Evolutionary conservation across 2,329 filamentous ascomycete species (phyloP).

Genomic region (Fusarium veterinarium): DNA sequence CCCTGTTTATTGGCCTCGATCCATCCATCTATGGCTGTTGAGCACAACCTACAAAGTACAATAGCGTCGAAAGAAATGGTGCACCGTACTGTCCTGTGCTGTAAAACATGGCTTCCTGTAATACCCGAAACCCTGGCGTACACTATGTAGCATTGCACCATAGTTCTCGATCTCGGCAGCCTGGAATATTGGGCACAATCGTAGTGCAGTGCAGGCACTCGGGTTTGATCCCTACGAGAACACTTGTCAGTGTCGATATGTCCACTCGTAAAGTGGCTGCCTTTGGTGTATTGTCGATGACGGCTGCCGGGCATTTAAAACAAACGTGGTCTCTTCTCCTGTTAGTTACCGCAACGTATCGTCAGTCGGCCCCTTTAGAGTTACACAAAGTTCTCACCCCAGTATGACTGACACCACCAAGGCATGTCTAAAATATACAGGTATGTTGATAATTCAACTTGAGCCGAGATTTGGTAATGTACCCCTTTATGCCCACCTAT

Average conservation of each 20-base stretch:
- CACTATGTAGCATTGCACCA: background rate
- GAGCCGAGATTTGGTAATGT: background rate
- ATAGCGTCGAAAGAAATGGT: background rate
- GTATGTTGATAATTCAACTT: background rate
- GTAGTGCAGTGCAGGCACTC: background rate
- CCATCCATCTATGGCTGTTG: background rate
- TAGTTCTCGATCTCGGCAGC: slow-evolving; percentile 1
- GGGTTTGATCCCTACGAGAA: background rate
- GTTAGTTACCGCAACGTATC: background rate
- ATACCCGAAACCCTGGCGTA: background rate
- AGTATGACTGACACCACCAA: background rate
- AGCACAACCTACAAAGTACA: background rate
- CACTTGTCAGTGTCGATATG: background rate
- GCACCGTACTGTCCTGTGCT: background rate
- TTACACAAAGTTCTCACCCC: background rate
- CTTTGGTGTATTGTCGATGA: background rate
- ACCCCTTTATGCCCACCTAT: background rate
- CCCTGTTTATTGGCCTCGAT: background rate
- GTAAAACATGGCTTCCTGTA: slow-evolving; percentile 7
- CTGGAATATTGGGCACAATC: background rate
- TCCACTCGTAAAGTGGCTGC: background rate
- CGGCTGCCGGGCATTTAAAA: background rate
- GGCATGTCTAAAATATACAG: background rate
- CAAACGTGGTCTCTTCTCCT: background rate
- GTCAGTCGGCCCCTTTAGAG: background rate